Evolutionary conservation across 768 basidiomycete genomes (phyloP).

Genomic region (Russula sp.): DNA sequence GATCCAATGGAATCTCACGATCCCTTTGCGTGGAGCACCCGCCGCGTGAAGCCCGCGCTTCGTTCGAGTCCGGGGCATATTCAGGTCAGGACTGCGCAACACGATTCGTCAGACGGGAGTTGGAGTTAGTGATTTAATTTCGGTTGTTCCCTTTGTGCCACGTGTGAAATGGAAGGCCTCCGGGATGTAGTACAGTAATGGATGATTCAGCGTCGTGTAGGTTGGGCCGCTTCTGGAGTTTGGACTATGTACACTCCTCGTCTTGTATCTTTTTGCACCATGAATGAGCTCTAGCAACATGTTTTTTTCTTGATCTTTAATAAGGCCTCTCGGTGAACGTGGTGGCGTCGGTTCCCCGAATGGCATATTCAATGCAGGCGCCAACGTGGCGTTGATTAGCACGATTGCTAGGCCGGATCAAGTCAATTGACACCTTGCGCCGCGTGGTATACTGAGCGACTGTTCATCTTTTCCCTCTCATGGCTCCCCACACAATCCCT

Average conservation of each 20-base stretch:
- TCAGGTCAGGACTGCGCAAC: not conserved
- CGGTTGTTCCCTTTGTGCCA: too few relatives aligned
- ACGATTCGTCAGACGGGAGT: not conserved
- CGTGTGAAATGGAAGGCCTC: not conserved
- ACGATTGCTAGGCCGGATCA: too few relatives aligned
- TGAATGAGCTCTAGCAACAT: not conserved
- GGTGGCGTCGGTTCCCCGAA: too few relatives aligned
- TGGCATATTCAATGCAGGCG: too few relatives aligned
- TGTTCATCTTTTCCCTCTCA: not conserved
- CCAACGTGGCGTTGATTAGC: too few relatives aligned
- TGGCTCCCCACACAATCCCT: conserved; percentile 7
- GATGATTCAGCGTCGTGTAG: not conserved
- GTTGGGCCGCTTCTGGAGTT: not conserved
- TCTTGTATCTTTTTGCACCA: not conserved
- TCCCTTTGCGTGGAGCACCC: not conserved
- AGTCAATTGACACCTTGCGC: too few relatives aligned
- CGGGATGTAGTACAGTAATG: not conserved
- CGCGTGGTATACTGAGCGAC: not conserved
- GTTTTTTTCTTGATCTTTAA: not conserved
- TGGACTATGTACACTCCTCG: not conserved
- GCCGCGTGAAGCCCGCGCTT: not conserved
- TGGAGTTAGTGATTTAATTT: not conserved
- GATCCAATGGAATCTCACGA: not conserved
- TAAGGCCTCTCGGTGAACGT: not conserved
- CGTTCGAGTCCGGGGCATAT: not conserved